Base-by-base conservation (phyloP, 2,329 filamentous ascomycete genomes). In the Bertia moriformis region DNA sequence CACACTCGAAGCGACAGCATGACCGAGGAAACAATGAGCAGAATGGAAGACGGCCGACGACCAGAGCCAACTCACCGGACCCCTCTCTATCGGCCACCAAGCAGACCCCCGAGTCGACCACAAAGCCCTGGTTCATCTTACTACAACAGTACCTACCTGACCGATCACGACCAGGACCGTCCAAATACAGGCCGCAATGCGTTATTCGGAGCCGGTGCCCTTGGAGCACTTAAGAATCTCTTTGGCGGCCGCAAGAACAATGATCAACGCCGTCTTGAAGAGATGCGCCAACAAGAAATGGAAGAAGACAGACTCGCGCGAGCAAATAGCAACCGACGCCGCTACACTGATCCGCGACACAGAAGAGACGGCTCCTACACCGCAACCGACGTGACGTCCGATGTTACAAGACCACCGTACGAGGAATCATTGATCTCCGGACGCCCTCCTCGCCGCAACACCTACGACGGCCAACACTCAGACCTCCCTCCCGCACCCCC, bases 71-170 rank as follows among this genome's bases (percentile, higher is more conserved):
- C 10, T 15, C 15, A 35, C 15, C 32, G 15, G 15, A 35, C 15
- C 15, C 24, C 24, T 29, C 24, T 29, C 24, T 10, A 29, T 29
- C 24, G 24, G 24, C 32, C 32, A 18, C 32, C 32, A 18, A 35
- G 32, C 32, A 10, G 32, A 12, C 32, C 32, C 32, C 32, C 32
- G 7, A 35, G 32, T 17, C 10, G 32, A 35, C 15, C 32, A 12
- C 32, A 35, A 35, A 35, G 32, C 15, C 32, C 32, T 7, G 32
- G 32, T 14, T 35, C 32, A 7, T 35, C 32, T 10, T 35, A 35
- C 15, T 35, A 35, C 32, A 35, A 35, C 17, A 35, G 12, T 13
- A 35, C 32, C 10, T 35, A 35, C 15, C 17, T 35, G 10, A 35
- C 32, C 7, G 32, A 35, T 7, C 32, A 7, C 7, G 10, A 10